A percentile compares a stretch with the other conserved stretches of the same genome.
Evolutionary conservation across 2,329 filamentous ascomycete genomes (phyloP).

Genomic region (Colletotrichum gigasporum): DNA sequence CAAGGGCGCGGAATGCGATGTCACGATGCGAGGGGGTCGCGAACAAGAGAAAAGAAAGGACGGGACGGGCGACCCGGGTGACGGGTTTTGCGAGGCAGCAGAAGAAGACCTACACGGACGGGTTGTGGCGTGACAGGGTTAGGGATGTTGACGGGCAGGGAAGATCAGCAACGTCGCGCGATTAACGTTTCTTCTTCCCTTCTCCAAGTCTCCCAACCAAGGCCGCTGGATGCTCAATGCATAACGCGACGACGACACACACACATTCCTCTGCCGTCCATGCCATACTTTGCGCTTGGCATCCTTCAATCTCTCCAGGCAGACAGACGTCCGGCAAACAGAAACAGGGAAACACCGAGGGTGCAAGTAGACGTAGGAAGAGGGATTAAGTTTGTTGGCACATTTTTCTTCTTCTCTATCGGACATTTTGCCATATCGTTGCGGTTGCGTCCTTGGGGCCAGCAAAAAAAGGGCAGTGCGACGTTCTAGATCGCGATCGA

Average conservation of each 20-base stretch:
- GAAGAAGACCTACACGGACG: no score
- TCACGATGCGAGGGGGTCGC: not conserved
- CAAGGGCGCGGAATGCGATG: not conserved
- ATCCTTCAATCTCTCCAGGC: not conserved
- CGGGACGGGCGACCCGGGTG: not conserved
- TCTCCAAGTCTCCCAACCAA: no score
- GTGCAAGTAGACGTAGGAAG: not conserved
- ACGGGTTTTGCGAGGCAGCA: no score
- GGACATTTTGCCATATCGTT: not conserved
- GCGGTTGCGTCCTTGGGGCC: no score
- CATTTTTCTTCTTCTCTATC: not conserved
- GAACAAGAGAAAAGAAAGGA: no score
- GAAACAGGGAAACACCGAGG: no score
- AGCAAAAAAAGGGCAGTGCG: not conserved
- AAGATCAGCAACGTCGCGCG: constrained; percentile 8
- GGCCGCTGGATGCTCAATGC: no score
- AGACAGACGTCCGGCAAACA: no score
- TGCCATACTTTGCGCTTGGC: no score
- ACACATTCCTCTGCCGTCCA: no score
- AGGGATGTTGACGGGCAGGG: constrained; percentile 29
- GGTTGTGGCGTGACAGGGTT: no score
- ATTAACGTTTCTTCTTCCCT: not conserved
- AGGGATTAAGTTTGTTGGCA: not conserved
- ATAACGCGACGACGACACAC: no score
- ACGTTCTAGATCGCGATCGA: constrained; percentile 15